These are phyloP conservation scores for Pezizomycotina sp. DNA, from an alignment of 2,329 filamentous ascomycete species.

Conservation along the genomic window DNA sequence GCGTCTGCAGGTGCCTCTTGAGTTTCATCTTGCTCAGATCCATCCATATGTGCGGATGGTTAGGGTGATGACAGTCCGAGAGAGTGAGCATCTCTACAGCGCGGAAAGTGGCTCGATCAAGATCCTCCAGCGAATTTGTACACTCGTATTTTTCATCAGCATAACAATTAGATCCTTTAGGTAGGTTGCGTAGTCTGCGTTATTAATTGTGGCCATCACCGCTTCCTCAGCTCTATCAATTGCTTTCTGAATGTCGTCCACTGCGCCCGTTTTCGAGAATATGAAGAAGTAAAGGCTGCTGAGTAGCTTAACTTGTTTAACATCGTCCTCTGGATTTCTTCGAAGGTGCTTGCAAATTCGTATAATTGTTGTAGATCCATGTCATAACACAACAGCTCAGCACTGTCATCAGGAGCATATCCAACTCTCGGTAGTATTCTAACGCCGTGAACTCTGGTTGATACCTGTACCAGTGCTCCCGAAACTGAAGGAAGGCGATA, in stretches of 20 bases:
- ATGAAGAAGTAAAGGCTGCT: slow-evolving; percentile 4
- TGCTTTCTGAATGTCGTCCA: slow-evolving; percentile 11
- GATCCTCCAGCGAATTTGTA: slow-evolving; percentile 1
- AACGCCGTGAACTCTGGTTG: neutral
- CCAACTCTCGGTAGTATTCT: slow-evolving; percentile 2
- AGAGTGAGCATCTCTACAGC: neutral
- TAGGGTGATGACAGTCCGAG: neutral
- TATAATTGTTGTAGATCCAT: slow-evolving; percentile 2
- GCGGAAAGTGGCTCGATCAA: neutral
- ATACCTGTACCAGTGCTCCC: too few species aligned
- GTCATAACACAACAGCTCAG: neutral
- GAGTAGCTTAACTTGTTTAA: neutral
- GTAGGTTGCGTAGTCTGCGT: neutral
- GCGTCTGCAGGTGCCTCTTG: neutral
- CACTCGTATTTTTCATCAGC: slow-evolving; percentile 1
- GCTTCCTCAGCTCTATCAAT: slow-evolving; percentile 5
- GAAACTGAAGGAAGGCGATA: too few species aligned
- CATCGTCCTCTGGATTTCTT: neutral
- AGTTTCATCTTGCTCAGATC: slow-evolving; percentile 6
- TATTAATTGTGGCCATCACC: neutral
- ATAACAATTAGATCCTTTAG: slow-evolving; percentile 1
- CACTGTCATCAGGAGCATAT: neutral
- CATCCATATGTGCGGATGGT: neutral
- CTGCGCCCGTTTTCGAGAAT: slow-evolving; percentile 4
- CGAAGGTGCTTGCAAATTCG: neutral